phyloP scores from a whole-genome alignment of 2,329 filamentous ascomycete genomes.

The Nemania sp. region DNA sequence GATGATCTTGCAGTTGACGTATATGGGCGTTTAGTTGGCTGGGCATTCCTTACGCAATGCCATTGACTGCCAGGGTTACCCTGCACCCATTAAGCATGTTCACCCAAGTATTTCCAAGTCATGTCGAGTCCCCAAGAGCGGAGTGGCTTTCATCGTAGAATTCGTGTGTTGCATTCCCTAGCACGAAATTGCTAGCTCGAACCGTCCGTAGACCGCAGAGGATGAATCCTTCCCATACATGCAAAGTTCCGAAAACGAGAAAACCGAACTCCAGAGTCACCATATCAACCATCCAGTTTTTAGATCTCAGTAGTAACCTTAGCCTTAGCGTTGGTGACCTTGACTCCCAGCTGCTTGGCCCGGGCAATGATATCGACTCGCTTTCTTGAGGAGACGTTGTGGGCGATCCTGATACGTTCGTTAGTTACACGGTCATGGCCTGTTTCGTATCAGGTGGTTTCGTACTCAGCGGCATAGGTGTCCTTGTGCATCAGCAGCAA shows the following conservation, averaged over 20 bases:
- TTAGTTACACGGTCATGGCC: constrained; percentile 42
- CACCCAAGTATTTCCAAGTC: constrained; percentile 22
- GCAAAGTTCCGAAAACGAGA: constrained; percentile 44
- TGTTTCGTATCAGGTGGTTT: constrained; percentile 34
- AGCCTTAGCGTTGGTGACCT: constrained; percentile 99
- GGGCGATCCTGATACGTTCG: constrained; percentile 79
- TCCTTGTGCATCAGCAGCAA: constrained; percentile 99
- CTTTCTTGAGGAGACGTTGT: constrained; percentile 98
- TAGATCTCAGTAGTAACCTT: constrained; percentile 95
- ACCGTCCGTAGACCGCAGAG: constrained; percentile 43
- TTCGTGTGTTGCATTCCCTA: constrained; percentile 43
- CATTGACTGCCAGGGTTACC: constrained; percentile 12
- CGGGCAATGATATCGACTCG: constrained; percentile 96
- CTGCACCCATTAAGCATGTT: constrained; percentile 23
- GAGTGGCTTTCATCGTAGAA: constrained; percentile 40
- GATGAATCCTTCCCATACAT: constrained; percentile 44
- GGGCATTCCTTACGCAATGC: constrained; percentile 11
- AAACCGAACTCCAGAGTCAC: constrained; percentile 41
- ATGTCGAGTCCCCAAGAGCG: constrained; percentile 13
- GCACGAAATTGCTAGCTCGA: constrained; percentile 43
- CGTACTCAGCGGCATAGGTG: constrained; percentile 98
- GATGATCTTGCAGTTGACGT: constrained; percentile 12
- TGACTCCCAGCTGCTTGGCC: constrained; percentile 97
- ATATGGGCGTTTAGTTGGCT: constrained; percentile 13
- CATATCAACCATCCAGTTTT: constrained; percentile 41